A percentile compares a stretch with the other conserved stretches of the same genome.
Evolutionary conservation across 345 rosid species (phyloP).

Genomic region (Aquilaria sinensis): DNA sequence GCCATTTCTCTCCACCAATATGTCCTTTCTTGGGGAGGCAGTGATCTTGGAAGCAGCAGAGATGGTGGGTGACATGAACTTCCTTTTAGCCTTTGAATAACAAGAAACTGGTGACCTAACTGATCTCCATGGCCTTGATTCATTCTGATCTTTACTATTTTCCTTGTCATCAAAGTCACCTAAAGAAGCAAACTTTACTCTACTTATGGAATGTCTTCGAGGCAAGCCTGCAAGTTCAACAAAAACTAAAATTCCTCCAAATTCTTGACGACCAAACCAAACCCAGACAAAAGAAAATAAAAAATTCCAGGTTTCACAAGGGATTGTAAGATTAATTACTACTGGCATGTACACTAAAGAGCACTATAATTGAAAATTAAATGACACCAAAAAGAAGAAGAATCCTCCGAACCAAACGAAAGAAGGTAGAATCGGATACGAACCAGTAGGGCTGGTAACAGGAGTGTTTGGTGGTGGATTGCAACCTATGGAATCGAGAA

Average conservation of each 20-base stretch:
- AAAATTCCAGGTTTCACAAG: too few species aligned
- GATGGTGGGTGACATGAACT: slow-evolving; percentile 87
- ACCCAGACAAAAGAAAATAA: neutral
- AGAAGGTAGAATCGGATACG: neutral
- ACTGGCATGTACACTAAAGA: neutral
- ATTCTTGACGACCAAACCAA: too few species aligned
- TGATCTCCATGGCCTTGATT: slow-evolving; percentile 21
- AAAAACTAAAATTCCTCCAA: too few species aligned
- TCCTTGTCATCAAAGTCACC: slow-evolving; percentile 57
- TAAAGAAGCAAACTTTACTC: slow-evolving; percentile 30
- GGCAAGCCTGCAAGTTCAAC: slow-evolving; percentile 25
- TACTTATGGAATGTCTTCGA: slow-evolving; percentile 33
- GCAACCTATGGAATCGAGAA: slow-evolving; percentile 25
- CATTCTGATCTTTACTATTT: slow-evolving; percentile 37
- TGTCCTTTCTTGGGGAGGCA: slow-evolving; percentile 66
- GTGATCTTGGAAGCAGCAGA: slow-evolving; percentile 74
- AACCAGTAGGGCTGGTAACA: slow-evolving; percentile 61
- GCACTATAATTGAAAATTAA: neutral
- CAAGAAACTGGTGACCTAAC: slow-evolving; percentile 28
- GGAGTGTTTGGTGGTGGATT: slow-evolving; percentile 36
- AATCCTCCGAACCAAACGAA: too few species aligned
- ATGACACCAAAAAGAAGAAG: neutral
- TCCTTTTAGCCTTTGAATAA: slow-evolving; percentile 39
- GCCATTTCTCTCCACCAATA: slow-evolving; percentile 60
- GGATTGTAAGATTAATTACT: too few species aligned